Conservation (phyloP, 257 asterid genomes). For the Plantago elongata region DNA sequence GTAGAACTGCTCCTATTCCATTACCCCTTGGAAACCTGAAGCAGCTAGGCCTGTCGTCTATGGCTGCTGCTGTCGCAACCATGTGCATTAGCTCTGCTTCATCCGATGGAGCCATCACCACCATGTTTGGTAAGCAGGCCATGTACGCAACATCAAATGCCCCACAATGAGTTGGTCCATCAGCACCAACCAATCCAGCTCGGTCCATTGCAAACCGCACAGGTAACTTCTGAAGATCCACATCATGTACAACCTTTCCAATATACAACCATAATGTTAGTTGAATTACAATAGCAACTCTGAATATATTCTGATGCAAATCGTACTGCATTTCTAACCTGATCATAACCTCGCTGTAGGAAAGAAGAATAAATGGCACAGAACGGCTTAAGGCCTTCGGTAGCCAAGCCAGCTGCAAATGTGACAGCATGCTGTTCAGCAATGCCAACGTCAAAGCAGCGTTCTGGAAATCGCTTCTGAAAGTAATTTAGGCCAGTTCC, state of each 20-base stretch:
- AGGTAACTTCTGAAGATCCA: conserved; percentile 75
- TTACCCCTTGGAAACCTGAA: conserved; percentile 78
- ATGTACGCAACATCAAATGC: conserved; percentile 73
- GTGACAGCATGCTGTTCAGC: conserved; percentile 91
- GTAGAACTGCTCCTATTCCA: conserved; percentile 53
- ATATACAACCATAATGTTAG: neutral
- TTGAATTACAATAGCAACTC: neutral
- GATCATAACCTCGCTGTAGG: conserved; percentile 77
- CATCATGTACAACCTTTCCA: conserved; percentile 73
- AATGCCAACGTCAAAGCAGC: conserved; percentile 77
- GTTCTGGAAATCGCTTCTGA: conserved; percentile 56
- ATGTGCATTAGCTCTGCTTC: conserved; percentile 83
- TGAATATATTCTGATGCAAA: neutral
- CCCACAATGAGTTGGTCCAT: conserved; percentile 84
- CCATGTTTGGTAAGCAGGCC: conserved; percentile 88
- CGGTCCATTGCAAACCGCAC: conserved; percentile 84
- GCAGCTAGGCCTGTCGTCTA: conserved; percentile 74
- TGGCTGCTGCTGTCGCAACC: conserved; percentile 74
- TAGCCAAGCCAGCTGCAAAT: conserved; percentile 79
- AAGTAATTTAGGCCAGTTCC: conserved; percentile 75
- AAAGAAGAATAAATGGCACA: conserved; percentile 76
- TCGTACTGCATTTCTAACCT: conserved; percentile 29
- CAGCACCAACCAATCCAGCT: conserved; percentile 85
- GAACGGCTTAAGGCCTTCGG: conserved; percentile 81
- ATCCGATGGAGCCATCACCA: conserved; percentile 84